Conservation (phyloP, 306 rosid species). For the Leucaena leucocephala region DNA sequence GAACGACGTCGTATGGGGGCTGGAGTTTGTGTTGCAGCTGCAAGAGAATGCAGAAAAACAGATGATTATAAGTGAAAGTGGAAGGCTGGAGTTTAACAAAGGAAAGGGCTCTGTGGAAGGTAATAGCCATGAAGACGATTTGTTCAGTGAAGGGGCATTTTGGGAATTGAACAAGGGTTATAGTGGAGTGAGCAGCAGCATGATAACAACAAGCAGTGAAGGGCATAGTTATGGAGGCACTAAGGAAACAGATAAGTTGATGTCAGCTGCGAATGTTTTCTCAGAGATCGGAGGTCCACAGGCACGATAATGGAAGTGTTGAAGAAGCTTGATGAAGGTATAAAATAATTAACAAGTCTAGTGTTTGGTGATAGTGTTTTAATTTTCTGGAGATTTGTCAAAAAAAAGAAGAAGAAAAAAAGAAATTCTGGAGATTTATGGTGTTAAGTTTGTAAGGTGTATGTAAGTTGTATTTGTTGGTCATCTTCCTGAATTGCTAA, state of each 20-base stretch:
- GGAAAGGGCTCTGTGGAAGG: not conserved
- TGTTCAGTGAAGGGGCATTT: not conserved
- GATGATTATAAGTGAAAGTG: not conserved
- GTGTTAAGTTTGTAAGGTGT: too few species aligned
- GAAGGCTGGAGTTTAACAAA: too few species aligned
- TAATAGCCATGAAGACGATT: not conserved
- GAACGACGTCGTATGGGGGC: slow-evolving; percentile 23
- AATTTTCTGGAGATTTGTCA: not conserved
- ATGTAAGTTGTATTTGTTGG: not conserved
- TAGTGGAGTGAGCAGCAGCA: slow-evolving; percentile 9
- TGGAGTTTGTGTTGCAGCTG: slow-evolving; percentile 27
- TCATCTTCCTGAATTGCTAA: too few species aligned
- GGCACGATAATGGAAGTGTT: not conserved
- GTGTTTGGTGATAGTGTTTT: not conserved
- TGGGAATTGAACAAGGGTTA: not conserved
- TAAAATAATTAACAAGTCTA: not conserved
- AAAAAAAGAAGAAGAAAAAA: too few species aligned
- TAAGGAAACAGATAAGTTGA: not conserved
- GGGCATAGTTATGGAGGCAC: not conserved
- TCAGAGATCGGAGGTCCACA: slow-evolving; percentile 30
- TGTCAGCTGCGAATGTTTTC: not conserved
- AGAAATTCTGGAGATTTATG: not conserved
- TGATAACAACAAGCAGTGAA: not conserved
- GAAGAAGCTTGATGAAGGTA: not conserved
- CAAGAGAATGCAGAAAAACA: slow-evolving; percentile 19